A percentile compares a stretch with the other conserved stretches of the same genome.
Conservation (phyloP, 2,329 filamentous ascomycete genomes). For the Penicillium expansum region DNA sequence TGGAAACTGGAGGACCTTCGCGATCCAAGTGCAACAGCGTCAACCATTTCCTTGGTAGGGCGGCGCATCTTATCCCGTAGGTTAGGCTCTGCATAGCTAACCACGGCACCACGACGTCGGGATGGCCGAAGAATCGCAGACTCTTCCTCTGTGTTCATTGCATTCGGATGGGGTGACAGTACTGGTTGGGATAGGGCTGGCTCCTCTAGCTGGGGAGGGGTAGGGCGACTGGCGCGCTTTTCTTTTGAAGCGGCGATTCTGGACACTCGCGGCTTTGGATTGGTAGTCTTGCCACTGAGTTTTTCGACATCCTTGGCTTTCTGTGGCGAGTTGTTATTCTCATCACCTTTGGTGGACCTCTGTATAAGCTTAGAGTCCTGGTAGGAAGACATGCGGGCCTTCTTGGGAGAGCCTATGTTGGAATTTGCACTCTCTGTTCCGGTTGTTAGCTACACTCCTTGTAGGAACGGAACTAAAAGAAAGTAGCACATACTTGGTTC, state of each 20-base stretch:
- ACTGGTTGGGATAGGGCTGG: not conserved
- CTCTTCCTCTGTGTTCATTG: slow-evolving; percentile 12
- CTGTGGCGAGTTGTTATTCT: slow-evolving; percentile 17
- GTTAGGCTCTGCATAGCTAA: slow-evolving; percentile 82
- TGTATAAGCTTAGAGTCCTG: slow-evolving; percentile 16
- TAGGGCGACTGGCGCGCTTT: slow-evolving; percentile 11
- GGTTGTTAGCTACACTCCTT: slow-evolving; percentile 13
- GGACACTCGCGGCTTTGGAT: slow-evolving; percentile 12
- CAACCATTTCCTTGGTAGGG: slow-evolving; percentile 71
- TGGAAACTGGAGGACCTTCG: slow-evolving; percentile 48
- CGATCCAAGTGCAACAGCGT: slow-evolving; percentile 60
- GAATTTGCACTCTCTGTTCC: slow-evolving; percentile 50
- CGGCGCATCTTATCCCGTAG: slow-evolving; percentile 79
- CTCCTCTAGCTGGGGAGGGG: slow-evolving; percentile 12
- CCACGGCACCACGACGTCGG: slow-evolving; percentile 63
- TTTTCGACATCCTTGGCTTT: slow-evolving; percentile 16
- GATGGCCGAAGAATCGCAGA: slow-evolving; percentile 53
- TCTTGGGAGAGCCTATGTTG: slow-evolving; percentile 38
- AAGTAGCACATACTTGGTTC: slow-evolving; percentile 41
- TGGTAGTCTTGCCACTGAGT: slow-evolving; percentile 1
- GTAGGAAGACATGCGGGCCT: slow-evolving; percentile 18
- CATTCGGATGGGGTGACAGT: slow-evolving; percentile 1
- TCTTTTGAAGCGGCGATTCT: slow-evolving; percentile 8
- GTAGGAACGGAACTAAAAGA: not conserved
- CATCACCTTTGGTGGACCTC: slow-evolving; percentile 7